A percentile compares a stretch with the other conserved stretches of the same genome.
Evolutionary conservation across 345 rosid species (phyloP).

Genomic region (Rhodamnia rubescens): DNA sequence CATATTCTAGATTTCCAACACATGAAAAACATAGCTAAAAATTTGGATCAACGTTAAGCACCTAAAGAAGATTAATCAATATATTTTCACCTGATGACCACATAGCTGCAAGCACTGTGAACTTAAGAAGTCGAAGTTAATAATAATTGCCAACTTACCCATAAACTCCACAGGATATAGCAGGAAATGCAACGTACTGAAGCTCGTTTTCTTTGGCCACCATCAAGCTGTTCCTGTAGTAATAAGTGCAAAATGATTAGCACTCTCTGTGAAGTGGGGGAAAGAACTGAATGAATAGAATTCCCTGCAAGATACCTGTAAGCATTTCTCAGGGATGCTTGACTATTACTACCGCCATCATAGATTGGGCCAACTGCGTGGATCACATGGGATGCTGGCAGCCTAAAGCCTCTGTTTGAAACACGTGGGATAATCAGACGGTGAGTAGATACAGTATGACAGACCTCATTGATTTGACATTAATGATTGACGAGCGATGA

Average conservation of each 20-base stretch:
- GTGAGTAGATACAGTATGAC: neutral
- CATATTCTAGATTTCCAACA: neutral
- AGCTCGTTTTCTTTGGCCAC: slow-evolving; percentile 66
- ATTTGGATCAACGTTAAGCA: neutral
- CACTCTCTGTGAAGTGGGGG: neutral
- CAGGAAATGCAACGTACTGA: slow-evolving; percentile 73
- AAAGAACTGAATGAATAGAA: neutral
- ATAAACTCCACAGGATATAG: slow-evolving; percentile 70
- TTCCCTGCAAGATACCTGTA: slow-evolving; percentile 32
- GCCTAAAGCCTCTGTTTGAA: slow-evolving; percentile 52
- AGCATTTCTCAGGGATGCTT: slow-evolving; percentile 38
- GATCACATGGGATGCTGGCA: slow-evolving; percentile 68
- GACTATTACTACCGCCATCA: slow-evolving; percentile 33
- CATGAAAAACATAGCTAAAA: neutral
- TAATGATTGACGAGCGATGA: neutral
- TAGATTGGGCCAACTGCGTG: slow-evolving; percentile 83
- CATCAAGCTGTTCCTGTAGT: slow-evolving; percentile 53
- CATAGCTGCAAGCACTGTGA: neutral
- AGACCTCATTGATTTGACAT: neutral
- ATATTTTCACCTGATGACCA: neutral
- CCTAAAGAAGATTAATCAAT: neutral
- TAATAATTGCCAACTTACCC: slow-evolving; percentile 26
- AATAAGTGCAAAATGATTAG: slow-evolving; percentile 3
- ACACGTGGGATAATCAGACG: neutral
- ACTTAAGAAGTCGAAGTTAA: neutral